A percentile compares a stretch with the other conserved stretches of the same genome.
phyloP scores from a whole-genome alignment of 805 yeast genomes.

The Wickerhamiella azyma region DNA sequence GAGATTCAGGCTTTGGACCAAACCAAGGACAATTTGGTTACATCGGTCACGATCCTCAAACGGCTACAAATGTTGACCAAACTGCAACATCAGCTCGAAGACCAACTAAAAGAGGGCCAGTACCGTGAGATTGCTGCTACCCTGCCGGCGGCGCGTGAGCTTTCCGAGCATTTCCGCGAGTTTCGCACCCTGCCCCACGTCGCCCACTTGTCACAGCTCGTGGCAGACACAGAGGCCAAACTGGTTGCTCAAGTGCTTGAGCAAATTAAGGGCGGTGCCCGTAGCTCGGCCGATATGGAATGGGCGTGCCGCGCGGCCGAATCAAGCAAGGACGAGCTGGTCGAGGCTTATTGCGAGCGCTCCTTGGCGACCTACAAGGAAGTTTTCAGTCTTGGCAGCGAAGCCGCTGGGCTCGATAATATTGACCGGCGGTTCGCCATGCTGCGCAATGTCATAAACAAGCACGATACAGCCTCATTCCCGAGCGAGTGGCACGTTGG shows the following conservation, averaged over 20 bases:
- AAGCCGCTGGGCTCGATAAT: slow-evolving; percentile 90
- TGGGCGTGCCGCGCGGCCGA: slow-evolving; percentile 17
- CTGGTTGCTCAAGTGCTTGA: slow-evolving; percentile 56
- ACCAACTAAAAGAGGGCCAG: slow-evolving; percentile 33
- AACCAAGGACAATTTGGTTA: slow-evolving; percentile 69
- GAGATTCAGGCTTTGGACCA: slow-evolving; percentile 68
- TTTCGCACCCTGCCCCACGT: slow-evolving; percentile 76
- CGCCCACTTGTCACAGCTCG: slow-evolving; percentile 46
- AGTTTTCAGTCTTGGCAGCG: slow-evolving; percentile 69
- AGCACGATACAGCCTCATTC: slow-evolving; percentile 42
- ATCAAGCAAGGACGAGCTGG: slow-evolving; percentile 39
- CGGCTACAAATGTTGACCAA: slow-evolving; percentile 74
- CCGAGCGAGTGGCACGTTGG: slow-evolving; percentile 63
- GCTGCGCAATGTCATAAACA: slow-evolving; percentile 54
- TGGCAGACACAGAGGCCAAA: slow-evolving; percentile 44
- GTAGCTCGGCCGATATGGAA: slow-evolving; percentile 18
- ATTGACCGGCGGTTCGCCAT: slow-evolving; percentile 68
- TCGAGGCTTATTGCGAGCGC: slow-evolving; percentile 57
- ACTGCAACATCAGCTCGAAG: slow-evolving; percentile 50
- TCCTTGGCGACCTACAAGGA: slow-evolving; percentile 59
- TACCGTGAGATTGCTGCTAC: slow-evolving; percentile 43
- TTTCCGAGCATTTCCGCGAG: slow-evolving; percentile 58
- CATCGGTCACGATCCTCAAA: slow-evolving; percentile 74
- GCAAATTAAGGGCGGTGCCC: slow-evolving; percentile 40
- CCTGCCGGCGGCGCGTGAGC: slow-evolving; percentile 58